Evolutionary conservation across 805 yeast genomes (phyloP), one percentile per base, ranked within the genome.

Genomic region (Ogataea ganodermae): DNA sequence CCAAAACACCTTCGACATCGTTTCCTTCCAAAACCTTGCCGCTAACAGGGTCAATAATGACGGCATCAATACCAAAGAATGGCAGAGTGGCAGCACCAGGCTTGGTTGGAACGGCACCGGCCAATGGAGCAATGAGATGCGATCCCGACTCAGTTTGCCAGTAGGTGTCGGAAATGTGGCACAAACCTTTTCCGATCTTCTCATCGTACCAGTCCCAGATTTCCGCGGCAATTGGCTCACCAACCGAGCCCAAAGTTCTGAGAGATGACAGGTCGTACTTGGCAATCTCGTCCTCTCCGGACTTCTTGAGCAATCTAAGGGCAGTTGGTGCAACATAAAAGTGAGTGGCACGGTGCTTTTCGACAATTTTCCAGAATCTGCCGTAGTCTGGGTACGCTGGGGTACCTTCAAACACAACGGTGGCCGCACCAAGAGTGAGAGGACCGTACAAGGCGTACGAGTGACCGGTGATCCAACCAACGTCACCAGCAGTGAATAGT

Each of bases 131-230:
- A 68, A 94, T 86, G 68, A 94, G 77, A 66, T 92, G 97, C 28
- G 97, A 86, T 46, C 99, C 99, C 12, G 96, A 85, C 74, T 94
- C 99, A 31, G 98, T 94, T 75, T 91, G 97, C 99, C 99, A 94
- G 80, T 90, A 90, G 38, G 99, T 94, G 72, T 94, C 99, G 61
- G 89, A 84, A 58, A 92, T 84, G 62, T 90, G 96, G 64, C 96
- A 88, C 66, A 88, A 79, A 50, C 83, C 82, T 61, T 90, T 86
- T 64, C 99, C 99, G 61, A 94, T 84, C 67, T 87, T 80, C 60
- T 88, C 92, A 67, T 87, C 82, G 72, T 94, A 94, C 99, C 99
- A 94, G 68, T 89, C 95, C 98, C 98, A 94, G 58, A 94, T 83
- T 68, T 94, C 99, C 50, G 96, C 89, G 39, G 97, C 95, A 68